Evolutionary conservation across 495 filamentous ascomycete species (phyloP).

Genomic region (Penicillium malachiteum): DNA sequence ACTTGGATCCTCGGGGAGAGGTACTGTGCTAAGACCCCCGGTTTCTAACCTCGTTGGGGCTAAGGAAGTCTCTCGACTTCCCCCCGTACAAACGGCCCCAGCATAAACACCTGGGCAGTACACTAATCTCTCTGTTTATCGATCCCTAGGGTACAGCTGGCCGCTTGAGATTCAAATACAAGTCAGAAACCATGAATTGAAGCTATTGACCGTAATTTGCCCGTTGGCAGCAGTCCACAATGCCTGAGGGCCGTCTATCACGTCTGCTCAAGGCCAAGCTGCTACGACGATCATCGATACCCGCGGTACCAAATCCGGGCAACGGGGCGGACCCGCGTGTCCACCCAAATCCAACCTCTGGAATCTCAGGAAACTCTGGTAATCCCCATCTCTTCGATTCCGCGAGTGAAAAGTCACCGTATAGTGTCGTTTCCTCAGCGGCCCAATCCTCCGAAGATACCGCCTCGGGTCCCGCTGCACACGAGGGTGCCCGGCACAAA

Average conservation of each 20-base stretch:
- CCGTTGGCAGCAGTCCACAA: constrained; percentile 19
- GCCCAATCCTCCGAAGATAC: constrained; percentile 14
- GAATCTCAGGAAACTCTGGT: constrained; percentile 20
- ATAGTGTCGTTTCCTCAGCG: constrained; percentile 25
- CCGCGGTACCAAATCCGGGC: constrained; percentile 29
- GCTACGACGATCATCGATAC: constrained; percentile 39
- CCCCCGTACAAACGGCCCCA: neutral
- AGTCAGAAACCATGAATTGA: constrained; percentile 9
- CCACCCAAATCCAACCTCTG: constrained; percentile 24
- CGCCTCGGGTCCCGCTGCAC: constrained; percentile 5
- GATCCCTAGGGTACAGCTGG: neutral
- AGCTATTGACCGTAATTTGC: neutral
- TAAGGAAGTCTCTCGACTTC: too few species aligned
- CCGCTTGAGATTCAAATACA: neutral
- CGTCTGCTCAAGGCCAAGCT: constrained; percentile 40
- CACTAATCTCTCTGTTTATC: neutral
- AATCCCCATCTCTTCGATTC: constrained; percentile 21
- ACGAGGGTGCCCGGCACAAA: constrained; percentile 10
- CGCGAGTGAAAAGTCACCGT: constrained; percentile 24
- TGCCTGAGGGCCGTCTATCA: constrained; percentile 36
- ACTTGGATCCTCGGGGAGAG: neutral
- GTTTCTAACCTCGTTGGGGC: too few species aligned
- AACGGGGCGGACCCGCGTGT: constrained; percentile 30
- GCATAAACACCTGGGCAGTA: neutral
- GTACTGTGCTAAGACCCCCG: neutral